Evolutionary conservation across 202 grass and related monocot genomes (phyloP), one percentile per base, ranked within the genome.

Genomic region (Schoenoplectus triqueter): DNA sequence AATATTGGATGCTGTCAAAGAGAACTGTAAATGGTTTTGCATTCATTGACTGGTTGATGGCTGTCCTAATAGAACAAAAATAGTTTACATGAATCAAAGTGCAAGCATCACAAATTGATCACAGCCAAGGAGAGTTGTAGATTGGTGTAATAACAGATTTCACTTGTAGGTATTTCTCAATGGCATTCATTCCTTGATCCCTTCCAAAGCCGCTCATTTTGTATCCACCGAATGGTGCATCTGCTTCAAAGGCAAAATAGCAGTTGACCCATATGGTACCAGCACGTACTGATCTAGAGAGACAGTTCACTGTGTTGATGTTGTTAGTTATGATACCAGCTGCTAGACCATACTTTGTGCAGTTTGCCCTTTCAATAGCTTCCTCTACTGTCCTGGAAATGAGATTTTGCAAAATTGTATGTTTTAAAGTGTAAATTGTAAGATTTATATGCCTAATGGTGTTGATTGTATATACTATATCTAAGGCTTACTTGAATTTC

Each of bases 231-330:
- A 98, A 98, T 0, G 95, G 95, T 40, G 88, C 89, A 46, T 89
- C 91, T 4, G 90, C 82, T 52, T 98, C 95, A 75, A 98, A 98
- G 7, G 87, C 91, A 69, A 91, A 98, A 78, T 98, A 98, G 81
- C 95, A 98, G 84, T 98, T 98, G 48, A 98, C 89, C 95, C 95
- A 98, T 20, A 98, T 80, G 0, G 91, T 98, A 21, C 95, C 95
- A 1, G 95, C 91, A 10, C 89, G 91, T 79, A 97, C 89, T 22
- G 95, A 93, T 80, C 92, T 91, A 13, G 92, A 92, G 62, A 98
- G 88, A 65, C 41, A 14, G 85, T 98, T 98, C 2, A 88, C 91
- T 15, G 90, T 46, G 89, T 98, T 77, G 6, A 98, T 54, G 68
- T 86, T 85, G 89, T 98, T 98, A 54, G 89, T 95, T 46, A 98